These are phyloP conservation scores for Soucietia sequanensis DNA, from an alignment of 805 yeast species.

Conservation along the genomic window DNA sequence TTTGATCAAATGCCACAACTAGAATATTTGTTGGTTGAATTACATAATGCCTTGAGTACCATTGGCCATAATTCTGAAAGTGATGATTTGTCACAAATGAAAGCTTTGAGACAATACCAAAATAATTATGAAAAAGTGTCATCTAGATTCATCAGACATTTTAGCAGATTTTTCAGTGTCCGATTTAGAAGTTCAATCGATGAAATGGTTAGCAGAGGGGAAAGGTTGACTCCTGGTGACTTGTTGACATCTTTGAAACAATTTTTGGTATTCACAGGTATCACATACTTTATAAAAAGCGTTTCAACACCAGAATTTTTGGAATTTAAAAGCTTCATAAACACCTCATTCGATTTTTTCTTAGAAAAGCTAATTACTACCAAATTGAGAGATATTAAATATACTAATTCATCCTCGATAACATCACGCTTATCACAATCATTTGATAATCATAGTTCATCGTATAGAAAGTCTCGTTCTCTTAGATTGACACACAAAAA, in stretches of 20 bases:
- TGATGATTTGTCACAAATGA: conserved; percentile 59
- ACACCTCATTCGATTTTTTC: conserved; percentile 24
- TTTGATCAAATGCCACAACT: conserved; percentile 40
- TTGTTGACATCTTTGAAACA: conserved; percentile 26
- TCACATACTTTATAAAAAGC: conserved; percentile 52
- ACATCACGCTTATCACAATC: conserved; percentile 8
- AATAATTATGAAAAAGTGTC: conserved; percentile 58
- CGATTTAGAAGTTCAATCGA: conserved; percentile 43
- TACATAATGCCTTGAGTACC: conserved; percentile 65
- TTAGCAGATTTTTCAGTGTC: conserved; percentile 33
- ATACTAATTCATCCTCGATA: conserved; percentile 12
- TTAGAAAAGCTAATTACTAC: conserved; percentile 22
- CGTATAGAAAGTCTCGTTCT: conserved; percentile 28
- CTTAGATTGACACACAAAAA: conserved; percentile 27
- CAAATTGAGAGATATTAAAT: conserved; percentile 19
- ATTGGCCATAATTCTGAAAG: conserved; percentile 45
- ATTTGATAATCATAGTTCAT: conserved; percentile 6
- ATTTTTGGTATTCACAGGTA: conserved; percentile 28
- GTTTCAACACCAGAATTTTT: conserved; percentile 48
- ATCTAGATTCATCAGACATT: conserved; percentile 46
- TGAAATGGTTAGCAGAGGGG: conserved; percentile 28
- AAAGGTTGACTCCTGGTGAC: conserved; percentile 18
- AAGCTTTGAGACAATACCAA: conserved; percentile 67
- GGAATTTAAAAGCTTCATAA: conserved; percentile 45
- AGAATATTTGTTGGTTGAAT: conserved; percentile 54